Conservation (phyloP, 306 rosid species). For the Gynostemma pentaphyllum region DNA sequence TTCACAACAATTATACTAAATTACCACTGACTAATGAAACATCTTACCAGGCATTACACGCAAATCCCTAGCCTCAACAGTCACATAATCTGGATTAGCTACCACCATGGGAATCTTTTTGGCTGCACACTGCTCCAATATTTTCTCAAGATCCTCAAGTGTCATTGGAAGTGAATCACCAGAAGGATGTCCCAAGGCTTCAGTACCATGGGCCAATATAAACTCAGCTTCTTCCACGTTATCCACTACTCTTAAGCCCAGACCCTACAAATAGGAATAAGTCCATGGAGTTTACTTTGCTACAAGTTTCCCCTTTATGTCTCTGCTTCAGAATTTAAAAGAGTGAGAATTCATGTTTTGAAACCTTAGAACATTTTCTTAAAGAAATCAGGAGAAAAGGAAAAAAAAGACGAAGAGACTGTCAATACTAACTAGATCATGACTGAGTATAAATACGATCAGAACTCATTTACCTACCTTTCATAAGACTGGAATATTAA, state of each 20-base stretch:
- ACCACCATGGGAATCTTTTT: conserved; percentile 92
- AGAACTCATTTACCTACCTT: neutral
- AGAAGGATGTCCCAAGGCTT: conserved; percentile 71
- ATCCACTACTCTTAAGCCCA: conserved; percentile 68
- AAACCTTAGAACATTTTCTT: too few relatives aligned
- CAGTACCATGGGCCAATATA: conserved; percentile 90
- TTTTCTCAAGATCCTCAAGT: conserved; percentile 62
- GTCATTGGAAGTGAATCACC: conserved; percentile 50
- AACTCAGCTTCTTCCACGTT: conserved; percentile 75
- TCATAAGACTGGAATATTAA: neutral
- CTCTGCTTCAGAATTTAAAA: neutral
- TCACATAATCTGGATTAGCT: conserved; percentile 93
- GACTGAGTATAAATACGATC: neutral
- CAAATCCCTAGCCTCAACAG: conserved; percentile 80
- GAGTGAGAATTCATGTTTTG: neutral
- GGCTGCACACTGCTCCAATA: conserved; percentile 69
- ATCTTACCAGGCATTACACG: conserved; percentile 87
- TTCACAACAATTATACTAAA: too few relatives aligned
- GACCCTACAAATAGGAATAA: conserved; percentile 38
- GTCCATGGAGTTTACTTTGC: neutral
- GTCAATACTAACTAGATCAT: neutral
- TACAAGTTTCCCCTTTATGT: neutral
- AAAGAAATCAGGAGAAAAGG: too few relatives aligned
- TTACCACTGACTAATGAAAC: neutral
- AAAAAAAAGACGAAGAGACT: too few relatives aligned